Conservation (phyloP, 139 green algal genomes). For the Edaphochlamys debaryana region DNA sequence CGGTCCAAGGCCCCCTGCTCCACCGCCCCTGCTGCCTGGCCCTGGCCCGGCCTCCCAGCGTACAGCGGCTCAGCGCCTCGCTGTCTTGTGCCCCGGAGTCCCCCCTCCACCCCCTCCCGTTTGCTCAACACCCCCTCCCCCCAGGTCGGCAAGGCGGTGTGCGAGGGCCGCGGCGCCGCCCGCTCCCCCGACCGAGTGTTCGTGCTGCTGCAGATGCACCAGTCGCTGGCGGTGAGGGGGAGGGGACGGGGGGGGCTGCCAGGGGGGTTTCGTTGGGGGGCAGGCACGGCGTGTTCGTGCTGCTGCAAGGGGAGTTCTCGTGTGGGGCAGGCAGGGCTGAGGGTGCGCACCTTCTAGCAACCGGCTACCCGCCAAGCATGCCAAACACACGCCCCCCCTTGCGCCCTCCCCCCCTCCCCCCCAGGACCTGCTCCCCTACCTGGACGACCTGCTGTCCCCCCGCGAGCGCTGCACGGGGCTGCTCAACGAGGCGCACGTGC, state of each 20-base stretch:
- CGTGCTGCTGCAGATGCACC: slow-evolving; percentile 38
- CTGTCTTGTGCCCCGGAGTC: too few relatives aligned
- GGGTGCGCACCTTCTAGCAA: too few relatives aligned
- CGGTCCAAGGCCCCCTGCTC: too few relatives aligned
- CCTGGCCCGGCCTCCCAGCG: too few relatives aligned
- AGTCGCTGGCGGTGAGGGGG: slow-evolving; percentile 15
- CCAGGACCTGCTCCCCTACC: slow-evolving; percentile 37
- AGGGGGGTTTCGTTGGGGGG: not conserved
- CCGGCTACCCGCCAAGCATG: too few relatives aligned
- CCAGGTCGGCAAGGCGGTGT: slow-evolving; percentile 34
- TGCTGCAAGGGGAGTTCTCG: too few relatives aligned
- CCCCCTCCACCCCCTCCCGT: too few relatives aligned
- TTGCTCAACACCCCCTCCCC: too few relatives aligned
- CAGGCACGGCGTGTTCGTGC: not conserved
- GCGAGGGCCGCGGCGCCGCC: slow-evolving; percentile 18
- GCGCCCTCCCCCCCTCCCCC: not conserved
- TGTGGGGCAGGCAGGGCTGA: not conserved
- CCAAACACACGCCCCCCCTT: too few relatives aligned
- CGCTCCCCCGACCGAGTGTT: slow-evolving; percentile 31
- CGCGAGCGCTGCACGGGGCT: slow-evolving; percentile 28
- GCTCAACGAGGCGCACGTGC: slow-evolving; percentile 35
- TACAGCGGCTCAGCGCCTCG: too few relatives aligned
- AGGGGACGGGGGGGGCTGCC: not conserved
- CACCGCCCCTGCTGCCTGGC: too few relatives aligned
- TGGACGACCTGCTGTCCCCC: slow-evolving; percentile 25